These are phyloP conservation scores for Pholiota microspora DNA, from an alignment of 768 basidiomycete species.

Conservation along the genomic window DNA sequence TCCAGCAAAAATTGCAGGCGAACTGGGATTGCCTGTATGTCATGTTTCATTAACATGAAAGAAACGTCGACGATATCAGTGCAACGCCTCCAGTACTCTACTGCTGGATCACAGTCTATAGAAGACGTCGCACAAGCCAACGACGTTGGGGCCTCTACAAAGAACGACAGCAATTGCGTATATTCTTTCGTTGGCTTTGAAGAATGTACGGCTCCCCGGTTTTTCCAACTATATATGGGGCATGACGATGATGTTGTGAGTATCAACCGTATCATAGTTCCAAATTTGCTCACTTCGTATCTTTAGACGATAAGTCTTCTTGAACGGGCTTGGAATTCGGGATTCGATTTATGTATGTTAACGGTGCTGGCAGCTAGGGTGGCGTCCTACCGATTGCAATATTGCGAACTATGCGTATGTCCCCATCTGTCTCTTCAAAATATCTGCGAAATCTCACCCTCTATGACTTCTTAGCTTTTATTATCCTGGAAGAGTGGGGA, in stretches of 20 bases:
- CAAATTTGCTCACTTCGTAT: background rate
- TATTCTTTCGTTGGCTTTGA: constrained; percentile 31
- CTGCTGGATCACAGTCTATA: constrained; percentile 47
- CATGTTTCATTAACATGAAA: too few relatives aligned
- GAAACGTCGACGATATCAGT: too few relatives aligned
- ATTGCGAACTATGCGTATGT: constrained; percentile 46
- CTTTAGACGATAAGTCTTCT: constrained; percentile 42
- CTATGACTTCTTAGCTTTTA: constrained; percentile 33
- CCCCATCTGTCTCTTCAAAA: background rate
- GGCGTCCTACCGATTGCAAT: constrained; percentile 47
- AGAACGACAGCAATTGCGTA: constrained; percentile 33
- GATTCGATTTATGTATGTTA: constrained; percentile 45
- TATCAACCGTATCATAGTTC: too few relatives aligned
- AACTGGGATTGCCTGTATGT: constrained; percentile 33
- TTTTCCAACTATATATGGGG: constrained; percentile 56
- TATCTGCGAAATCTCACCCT: background rate
- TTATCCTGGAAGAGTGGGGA: constrained; percentile 31
- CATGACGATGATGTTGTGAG: constrained; percentile 49
- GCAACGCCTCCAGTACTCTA: constrained; percentile 40
- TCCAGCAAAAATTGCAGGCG: constrained; percentile 39
- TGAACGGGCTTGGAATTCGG: constrained; percentile 42
- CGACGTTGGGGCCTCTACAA: constrained; percentile 35
- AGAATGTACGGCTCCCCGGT: constrained; percentile 38
- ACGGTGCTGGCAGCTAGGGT: constrained; percentile 50
- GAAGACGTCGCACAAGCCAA: constrained; percentile 50